Base-by-base conservation (phyloP, 140 eudicot genomes). In the Flaveria floridana region DNA sequence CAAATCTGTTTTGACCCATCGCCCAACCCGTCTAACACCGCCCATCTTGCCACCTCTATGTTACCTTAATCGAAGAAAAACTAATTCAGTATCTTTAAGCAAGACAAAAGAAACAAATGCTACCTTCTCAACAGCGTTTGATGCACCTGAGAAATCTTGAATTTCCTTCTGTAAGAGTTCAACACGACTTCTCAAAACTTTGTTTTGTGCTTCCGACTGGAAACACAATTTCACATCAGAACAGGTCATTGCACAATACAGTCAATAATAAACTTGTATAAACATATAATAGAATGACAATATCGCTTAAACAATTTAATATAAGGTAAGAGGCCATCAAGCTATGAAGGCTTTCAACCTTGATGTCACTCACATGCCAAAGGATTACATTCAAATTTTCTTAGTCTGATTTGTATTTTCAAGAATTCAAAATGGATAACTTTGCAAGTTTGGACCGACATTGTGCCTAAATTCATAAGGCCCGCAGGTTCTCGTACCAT, bases 61-160 rank as follows among this genome's bases (percentile, higher is more conserved):
- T 34, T 18, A n/a, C 19, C 37, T 70, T 37, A 13, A 56, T 39
- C 4, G 2, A 70, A 70, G 12, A 21, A 47, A 12, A 44, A 42
- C 12, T 18, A 39, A 68, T 21, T 66, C 16, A 2, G 48, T 7
- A 25, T 55, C 21, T 44, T 25, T 56, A 15, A 7, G 8, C 3
- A 56, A 69, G 28, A 26, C 18, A 71, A 7, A 21, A 71, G 30
- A 34, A 41, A 46, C 7, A 23, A 25, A 26, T 20, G 42, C 51
- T 75, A 85, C 89, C 86, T 78, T 85, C 65, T 75, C 82, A 73
- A 78, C 68, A 37, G 76, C 76, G 67, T 75, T 68, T n/a, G 78
- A 78, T 44, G 73, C 65, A 65, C 42, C 51, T 13, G 86, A 70
- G 39, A 53, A 69, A 48, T 68, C 74, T 51, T 50, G 79, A 37